Evolutionary conservation across 1,139 yeast genomes (phyloP).

Genomic region (Komagataea norvegica): DNA sequence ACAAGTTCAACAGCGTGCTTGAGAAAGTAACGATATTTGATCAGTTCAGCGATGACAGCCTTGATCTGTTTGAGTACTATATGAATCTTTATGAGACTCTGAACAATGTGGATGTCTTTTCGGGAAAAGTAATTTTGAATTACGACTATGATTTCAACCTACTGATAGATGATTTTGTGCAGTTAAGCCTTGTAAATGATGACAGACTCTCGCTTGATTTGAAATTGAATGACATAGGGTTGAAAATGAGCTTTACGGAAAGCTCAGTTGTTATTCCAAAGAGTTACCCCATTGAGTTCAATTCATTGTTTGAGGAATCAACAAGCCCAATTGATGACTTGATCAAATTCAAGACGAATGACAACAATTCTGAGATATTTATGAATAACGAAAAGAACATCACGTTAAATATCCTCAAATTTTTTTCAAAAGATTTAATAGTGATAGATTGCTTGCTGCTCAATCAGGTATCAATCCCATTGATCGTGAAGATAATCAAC

Average conservation of each 20-base stretch:
- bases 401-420: constrained; percentile 5
- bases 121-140: constrained; percentile 15
- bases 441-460: background rate
- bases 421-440: constrained; percentile 5
- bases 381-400: constrained; percentile 1
- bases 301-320: constrained; percentile 4
- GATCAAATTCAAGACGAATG: constrained; percentile 5
- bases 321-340: background rate
- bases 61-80: constrained; percentile 21
- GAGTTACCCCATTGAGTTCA: constrained; percentile 1
- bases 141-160: constrained; percentile 18
- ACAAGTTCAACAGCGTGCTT: constrained; percentile 18
- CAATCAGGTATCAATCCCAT: background rate
- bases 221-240: constrained; percentile 5
- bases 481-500: constrained; percentile 4
- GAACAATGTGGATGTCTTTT: background rate
- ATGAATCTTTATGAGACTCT: constrained; percentile 11
- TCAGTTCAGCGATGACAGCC: constrained; percentile 19
- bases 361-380: constrained; percentile 7
- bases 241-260: constrained; percentile 1
- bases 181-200: constrained; percentile 16
- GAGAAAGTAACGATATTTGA: constrained; percentile 21
- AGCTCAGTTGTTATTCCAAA: constrained; percentile 6
- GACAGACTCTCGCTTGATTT: constrained; percentile 11
- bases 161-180: constrained; percentile 9